These are phyloP conservation scores for Nannochloropsis oceanica DNA, from an alignment of 108 stramenopile genomes.

Conservation along the genomic window DNA sequence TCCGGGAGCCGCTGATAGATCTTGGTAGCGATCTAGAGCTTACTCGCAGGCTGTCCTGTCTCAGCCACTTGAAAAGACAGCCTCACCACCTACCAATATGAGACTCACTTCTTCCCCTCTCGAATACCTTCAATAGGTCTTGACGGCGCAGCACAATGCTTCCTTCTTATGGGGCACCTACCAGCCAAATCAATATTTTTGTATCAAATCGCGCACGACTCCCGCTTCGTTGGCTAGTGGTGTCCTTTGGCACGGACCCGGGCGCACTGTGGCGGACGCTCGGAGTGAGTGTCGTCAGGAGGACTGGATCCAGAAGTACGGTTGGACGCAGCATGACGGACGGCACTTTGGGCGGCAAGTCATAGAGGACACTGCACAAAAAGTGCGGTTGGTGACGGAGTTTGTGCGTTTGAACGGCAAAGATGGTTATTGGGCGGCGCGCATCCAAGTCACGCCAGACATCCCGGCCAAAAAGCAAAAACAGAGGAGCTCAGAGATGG, in stretches of 20 bases:
- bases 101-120: too few species aligned
- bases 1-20: too few species aligned
- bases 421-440: background rate
- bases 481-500: background rate
- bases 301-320: constrained; percentile 8
- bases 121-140: background rate
- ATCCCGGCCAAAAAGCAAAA: background rate
- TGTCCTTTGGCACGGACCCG: constrained; percentile 15
- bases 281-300: constrained; percentile 20
- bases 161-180: constrained; percentile 27
- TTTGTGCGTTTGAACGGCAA: background rate
- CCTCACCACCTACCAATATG: too few species aligned
- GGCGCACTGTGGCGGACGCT: background rate
- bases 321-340: constrained; percentile 22
- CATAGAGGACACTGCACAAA: background rate
- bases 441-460: background rate
- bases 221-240: constrained; percentile 8
- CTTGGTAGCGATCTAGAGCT: too few species aligned
- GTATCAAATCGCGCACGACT: constrained; percentile 19
- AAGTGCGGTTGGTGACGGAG: constrained; percentile 1
- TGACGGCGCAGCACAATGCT: constrained; percentile 4
- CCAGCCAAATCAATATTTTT: constrained; percentile 15
- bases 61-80: too few species aligned
- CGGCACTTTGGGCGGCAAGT: constrained; percentile 12
- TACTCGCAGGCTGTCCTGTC: too few species aligned